Base-by-base conservation (phyloP, 257 asterid genomes). In the Primulina tabacum region DNA sequence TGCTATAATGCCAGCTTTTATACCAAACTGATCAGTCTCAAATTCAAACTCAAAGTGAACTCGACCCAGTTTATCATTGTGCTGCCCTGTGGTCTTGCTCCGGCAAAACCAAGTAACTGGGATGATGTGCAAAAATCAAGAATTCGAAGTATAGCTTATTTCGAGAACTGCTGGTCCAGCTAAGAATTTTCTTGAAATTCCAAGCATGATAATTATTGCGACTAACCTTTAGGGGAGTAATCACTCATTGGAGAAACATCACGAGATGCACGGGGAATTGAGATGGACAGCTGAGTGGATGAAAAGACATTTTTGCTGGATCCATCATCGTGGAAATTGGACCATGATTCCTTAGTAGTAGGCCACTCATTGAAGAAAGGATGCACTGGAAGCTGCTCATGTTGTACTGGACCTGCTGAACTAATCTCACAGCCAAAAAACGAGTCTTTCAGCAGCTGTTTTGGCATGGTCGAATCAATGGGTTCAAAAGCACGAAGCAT, bases 331-430 rank as follows among this genome's bases (percentile, higher is more conserved):
- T 82, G 85, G n/a, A 90, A 84, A 71, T 75, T 77, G 67, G 95
- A 85, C 98, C 98, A 92, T 16, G 93, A 82, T 75, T 90, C 96
- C 75, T 88, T 90, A 24, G 87, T 73, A 5, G 89, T 81, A 16
- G 98, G 96, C 95, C 95, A 88, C 82, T 92, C 96, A 2, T 85
- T 89, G 43, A 92, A 92, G 89, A 90, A 92, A 64, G 89, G 90
- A 62, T 82, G 97, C 72, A 92, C 88, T 0, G 91, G 86, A 24
- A 84, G 87, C 57, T 84, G 92, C 72, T 92, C 92, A 66, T 84
- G 93, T 80, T 89, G 86, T 55, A 55, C 68, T 20, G 86, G 18
- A 29, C 86, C 90, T 1, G 85, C 72, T 0, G 90, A 81, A 73
- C 77, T 79, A 2, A 78, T 75, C 56, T 87, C 95, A 20, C 80